phyloP scores from a whole-genome alignment of 2,329 filamentous ascomycete genomes.

The Rhexocercosporidium sp. region DNA sequence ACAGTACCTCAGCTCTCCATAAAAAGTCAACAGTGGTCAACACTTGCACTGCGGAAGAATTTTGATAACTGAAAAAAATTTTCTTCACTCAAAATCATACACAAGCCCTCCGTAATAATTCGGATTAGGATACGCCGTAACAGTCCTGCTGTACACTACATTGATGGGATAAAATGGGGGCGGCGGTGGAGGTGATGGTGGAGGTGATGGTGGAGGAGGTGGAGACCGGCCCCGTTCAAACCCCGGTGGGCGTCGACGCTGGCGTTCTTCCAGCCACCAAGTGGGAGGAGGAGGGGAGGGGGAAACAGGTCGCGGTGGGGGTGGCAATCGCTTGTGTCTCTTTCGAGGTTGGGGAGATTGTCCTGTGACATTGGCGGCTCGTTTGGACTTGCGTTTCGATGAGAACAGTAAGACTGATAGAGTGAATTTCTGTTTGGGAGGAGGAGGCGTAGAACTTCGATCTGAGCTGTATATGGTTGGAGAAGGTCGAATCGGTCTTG shows the following conservation, averaged over 20 bases:
- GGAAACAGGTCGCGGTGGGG: not conserved
- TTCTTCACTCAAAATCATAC: not conserved
- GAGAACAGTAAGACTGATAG: not conserved
- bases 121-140: not conserved
- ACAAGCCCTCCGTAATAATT: not conserved
- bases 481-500: not conserved
- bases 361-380: too few relatives aligned
- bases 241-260: not conserved
- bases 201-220: not conserved
- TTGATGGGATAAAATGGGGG: not conserved
- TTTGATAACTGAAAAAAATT: not conserved
- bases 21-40: too few relatives aligned
- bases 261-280: constrained; percentile 4
- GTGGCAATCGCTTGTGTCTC: not conserved
- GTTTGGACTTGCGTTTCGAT: not conserved
- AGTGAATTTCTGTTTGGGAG: not conserved
- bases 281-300: not conserved
- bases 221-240: constrained; percentile 1
- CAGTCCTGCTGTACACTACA: not conserved
- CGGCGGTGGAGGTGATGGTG: too few relatives aligned
- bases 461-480: not conserved
- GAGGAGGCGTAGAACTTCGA: not conserved
- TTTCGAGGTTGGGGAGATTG: not conserved
- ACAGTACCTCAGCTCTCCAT: too few relatives aligned
- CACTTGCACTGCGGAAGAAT: too few relatives aligned